Base-by-base conservation (phyloP, 441 rosid species). In the Bocquillonia castaneifolia region DNA sequence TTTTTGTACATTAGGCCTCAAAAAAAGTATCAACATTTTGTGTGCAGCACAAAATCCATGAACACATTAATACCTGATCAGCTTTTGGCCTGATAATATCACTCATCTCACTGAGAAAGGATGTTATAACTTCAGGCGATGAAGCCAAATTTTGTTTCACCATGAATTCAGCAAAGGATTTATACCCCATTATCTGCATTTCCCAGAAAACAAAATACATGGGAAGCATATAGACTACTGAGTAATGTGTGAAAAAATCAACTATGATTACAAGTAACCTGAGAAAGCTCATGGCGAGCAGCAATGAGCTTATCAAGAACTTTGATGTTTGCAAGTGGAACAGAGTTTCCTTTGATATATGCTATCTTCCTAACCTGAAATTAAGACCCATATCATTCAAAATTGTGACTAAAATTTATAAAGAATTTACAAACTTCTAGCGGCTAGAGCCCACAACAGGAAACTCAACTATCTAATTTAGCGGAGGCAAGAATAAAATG, bases 261-360 rank as follows among this genome's bases (percentile, higher is more conserved):
- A 32, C 3, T 13, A 29, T 4, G 45, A 40, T 8, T 22, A 39
- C 39, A 29, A 14, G 17, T 73, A 82, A 93, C 99, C 93, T 86
- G 89, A 12, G 99, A 83, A 76, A 92, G 91, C 84, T 92, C 97
- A 77, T 84, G 90, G 73, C 97, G 93, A 48, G 94, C 80, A 72
- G 86, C 83, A 53, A 87, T 84, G 70, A 94, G 89, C 76, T 78
- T 80, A 70, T 88, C 90, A 74, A 94, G 94, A 74, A 88, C 94
- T 79, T 79, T 72, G 32, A 80, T 84, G 83, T 94, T 94, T 51
- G 96, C 88, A 53, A 36, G 81, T 7, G 99, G 98, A 52, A 81
- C 87, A 54, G 96, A 86, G 73, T 88, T 90, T 68, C 99, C 99
- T 74, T 87, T 62, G 51, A 86, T 53, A 76, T 87, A 94, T 42